A percentile compares a stretch with the other conserved stretches of the same genome.
These are phyloP conservation scores for Clonostachys sp. DNA, from an alignment of 2,329 filamentous ascomycete species.

Conservation along the genomic window DNA sequence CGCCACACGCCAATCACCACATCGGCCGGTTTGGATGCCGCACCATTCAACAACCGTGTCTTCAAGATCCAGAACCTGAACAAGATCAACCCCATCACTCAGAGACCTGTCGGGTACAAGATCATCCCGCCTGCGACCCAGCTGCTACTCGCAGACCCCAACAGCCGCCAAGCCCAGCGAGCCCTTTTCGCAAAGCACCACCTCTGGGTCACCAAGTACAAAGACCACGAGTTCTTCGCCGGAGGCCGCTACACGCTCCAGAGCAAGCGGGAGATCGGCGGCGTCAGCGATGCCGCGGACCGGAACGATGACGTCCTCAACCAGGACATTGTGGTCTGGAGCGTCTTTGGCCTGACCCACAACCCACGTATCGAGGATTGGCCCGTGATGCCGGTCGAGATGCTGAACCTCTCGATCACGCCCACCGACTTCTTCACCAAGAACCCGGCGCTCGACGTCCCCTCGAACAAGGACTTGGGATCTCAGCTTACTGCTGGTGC, in stretches of 20 bases:
- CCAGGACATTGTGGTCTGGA: slow-evolving; percentile 52
- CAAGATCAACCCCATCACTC: slow-evolving; percentile 33
- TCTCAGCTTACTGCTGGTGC: slow-evolving; percentile 1
- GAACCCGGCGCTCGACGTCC: slow-evolving; percentile 42
- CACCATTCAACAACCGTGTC: slow-evolving; percentile 39
- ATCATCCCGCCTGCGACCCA: slow-evolving; percentile 32
- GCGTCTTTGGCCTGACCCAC: slow-evolving; percentile 57
- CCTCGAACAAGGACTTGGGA: slow-evolving; percentile 2
- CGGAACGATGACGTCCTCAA: slow-evolving; percentile 41
- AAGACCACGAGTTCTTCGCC: slow-evolving; percentile 38
- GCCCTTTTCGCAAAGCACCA: slow-evolving; percentile 36
- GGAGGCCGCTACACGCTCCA: slow-evolving; percentile 37
- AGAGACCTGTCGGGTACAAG: slow-evolving; percentile 42
- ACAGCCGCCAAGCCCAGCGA: slow-evolving; percentile 30
- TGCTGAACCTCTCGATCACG: slow-evolving; percentile 37
- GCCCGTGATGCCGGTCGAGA: slow-evolving; percentile 63
- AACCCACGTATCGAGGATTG: slow-evolving; percentile 64
- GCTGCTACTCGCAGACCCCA: slow-evolving; percentile 31
- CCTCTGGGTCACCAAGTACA: slow-evolving; percentile 39
- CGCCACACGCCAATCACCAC: slow-evolving; percentile 37
- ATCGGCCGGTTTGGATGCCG: slow-evolving; percentile 40
- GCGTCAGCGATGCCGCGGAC: slow-evolving; percentile 30
- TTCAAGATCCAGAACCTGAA: slow-evolving; percentile 45
- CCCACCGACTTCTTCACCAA: slow-evolving; percentile 43
- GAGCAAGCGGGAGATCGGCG: slow-evolving; percentile 24